Evolutionary conservation across 257 asterid genomes (phyloP), one percentile per base, ranked within the genome.

Genomic region (Scutellaria baicalensis): DNA sequence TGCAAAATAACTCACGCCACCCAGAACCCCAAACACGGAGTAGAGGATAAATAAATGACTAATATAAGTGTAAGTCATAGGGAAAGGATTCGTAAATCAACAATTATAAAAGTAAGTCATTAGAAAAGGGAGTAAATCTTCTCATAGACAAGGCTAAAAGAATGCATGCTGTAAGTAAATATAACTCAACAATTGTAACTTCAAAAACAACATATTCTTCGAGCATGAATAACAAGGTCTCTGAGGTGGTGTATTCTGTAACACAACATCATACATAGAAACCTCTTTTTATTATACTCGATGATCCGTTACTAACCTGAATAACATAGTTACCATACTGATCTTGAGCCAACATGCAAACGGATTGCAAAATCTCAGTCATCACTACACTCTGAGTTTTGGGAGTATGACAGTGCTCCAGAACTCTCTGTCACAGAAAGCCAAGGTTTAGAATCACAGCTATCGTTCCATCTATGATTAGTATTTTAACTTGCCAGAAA

Each of bases 301-400:
- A 39, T 21, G 39, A 52, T 16, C 12, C 8, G 43, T 39, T 38
- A 68, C 84, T 48, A 75, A 90, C 97, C 97, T 88, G 97, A 73
- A 90, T 82, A 48, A 90, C 97, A 66, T 90, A 90, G 71, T 90
- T 90, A 33, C 97, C 97, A 64, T 86, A 90, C 51, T 90, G 97
- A 82, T 90, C 95, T 77, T 88, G 93, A 10, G 97, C 91, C 78
- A 90, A 77, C 86, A 84, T 79, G 81, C 80, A 65, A 40, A 88
- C 90, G 71, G 84, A 86, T 51, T 81, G 72, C 87, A 90, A 21
- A 68, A 90, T 84, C 81, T 90, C 91, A 20, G 82, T 77, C 95
- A 90, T 88, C 72, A 88, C 86, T 48, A 78, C 75, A 75, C 78
- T 80, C 79, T 88, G 95, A 7, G 97, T 88, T 64, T 75, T 76